Evolutionary conservation across 495 filamentous ascomycete species (phyloP), one percentile per base, ranked within the genome.

Genomic region (Lichenothelia convexa): DNA sequence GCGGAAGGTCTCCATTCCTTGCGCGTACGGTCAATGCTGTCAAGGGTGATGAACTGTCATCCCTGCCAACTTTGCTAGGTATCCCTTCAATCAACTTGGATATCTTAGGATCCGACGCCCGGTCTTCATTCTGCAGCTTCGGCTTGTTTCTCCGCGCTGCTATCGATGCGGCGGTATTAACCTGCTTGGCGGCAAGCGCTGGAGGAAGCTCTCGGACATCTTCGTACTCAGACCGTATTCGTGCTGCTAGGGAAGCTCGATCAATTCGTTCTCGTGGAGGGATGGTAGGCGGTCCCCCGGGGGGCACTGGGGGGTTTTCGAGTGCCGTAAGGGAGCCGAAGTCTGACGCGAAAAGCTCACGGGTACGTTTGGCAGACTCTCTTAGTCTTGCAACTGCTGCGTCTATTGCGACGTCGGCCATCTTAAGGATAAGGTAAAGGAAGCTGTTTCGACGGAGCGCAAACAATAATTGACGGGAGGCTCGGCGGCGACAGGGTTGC

Each of bases 191-290:
- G 36, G 81, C 87, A 11, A 97, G 69, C 11, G 70, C 68, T 30
- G 80, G 72, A n/a, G 89, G 89, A 21, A 95, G 65, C 45, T 81
- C 77, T 45, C 67, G 69, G 16, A 93, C 78, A 45, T 79, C 61
- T 45, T 75, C 66, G 50, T 97, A 97, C 62, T 97, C 87, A 40
- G 66, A 62, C 44, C 71, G 71, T 44, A 80, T 70, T 42, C 73
- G 60, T 34, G 69, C 65, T 5, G 71, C 62, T 16, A 76, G 54
- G 35, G 64, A 65, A 40, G 70, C 67, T 30, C 52, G 49, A 34
- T 65, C 59, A 26, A 63, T 57, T 17, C 51, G 43, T 29, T 69
- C 49, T 20, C 39, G 30, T 61, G 62, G 48, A 65, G 76, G 51
- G 65, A 68, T 39, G 57, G 42, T 35, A 61, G 69, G 45, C 47